A percentile compares a stretch with the other conserved stretches of the same genome.
phyloP scores from a whole-genome alignment of 305 asterid species.

The Fraxinus latifolia region DNA sequence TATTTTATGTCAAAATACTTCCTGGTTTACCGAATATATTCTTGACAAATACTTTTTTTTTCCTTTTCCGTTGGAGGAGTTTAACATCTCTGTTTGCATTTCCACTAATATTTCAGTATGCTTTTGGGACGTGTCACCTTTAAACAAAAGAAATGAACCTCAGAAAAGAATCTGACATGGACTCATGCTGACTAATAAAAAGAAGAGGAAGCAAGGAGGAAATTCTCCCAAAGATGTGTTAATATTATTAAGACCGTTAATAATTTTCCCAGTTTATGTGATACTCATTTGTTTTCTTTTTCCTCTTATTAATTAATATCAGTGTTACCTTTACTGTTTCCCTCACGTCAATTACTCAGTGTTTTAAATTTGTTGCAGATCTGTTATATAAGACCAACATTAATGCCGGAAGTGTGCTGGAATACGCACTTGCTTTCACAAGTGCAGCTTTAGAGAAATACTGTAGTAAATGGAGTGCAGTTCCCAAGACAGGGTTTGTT shows the following conservation, averaged over 20 bases:
- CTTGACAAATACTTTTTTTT: neutral
- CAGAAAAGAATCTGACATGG: neutral
- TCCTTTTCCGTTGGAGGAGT: neutral
- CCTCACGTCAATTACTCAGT: neutral
- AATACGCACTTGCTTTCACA: slow-evolving; percentile 91
- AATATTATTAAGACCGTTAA: neutral
- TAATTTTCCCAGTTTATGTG: neutral
- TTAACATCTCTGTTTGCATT: neutral
- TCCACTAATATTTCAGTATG: neutral
- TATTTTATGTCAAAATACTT: neutral
- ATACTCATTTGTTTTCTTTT: neutral
- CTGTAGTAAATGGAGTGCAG: slow-evolving; percentile 89
- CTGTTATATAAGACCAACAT: slow-evolving; percentile 85
- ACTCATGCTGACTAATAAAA: neutral
- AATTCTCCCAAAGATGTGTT: neutral
- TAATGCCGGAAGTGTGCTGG: slow-evolving; percentile 94
- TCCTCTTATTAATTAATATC: neutral
- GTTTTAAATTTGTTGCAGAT: slow-evolving; percentile 45
- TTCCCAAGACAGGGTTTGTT: slow-evolving; percentile 89
- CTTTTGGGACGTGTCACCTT: neutral
- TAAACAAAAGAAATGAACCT: neutral
- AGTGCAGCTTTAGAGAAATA: slow-evolving; percentile 96
- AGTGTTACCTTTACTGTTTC: neutral
- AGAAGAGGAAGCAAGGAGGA: neutral
- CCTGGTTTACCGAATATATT: neutral